Percentiles rank a stretch among this genome's conserved stretches.
phyloP scores from a whole-genome alignment of 2,329 filamentous ascomycete species.

The Dendryphion nanum region DNA sequence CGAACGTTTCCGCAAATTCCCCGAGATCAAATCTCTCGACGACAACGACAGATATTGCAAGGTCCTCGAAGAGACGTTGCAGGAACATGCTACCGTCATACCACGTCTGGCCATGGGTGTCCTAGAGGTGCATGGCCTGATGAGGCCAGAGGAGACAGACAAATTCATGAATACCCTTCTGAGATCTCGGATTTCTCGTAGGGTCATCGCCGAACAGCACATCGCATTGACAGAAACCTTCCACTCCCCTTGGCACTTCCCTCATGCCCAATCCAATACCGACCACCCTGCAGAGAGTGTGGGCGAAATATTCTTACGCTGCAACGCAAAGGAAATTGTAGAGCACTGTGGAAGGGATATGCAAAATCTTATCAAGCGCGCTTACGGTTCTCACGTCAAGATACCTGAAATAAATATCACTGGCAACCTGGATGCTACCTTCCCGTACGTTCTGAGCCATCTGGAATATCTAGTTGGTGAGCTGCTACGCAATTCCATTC shows the following conservation, averaged over 20 bases:
- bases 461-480: conserved; percentile 97
- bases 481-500: conserved; percentile 89
- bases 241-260: conserved; percentile 85
- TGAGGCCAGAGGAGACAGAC: conserved; percentile 79
- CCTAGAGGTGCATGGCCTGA: conserved; percentile 80
- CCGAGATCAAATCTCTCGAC: conserved; percentile 78
- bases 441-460: conserved; percentile 94
- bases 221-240: conserved; percentile 93
- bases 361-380: conserved; percentile 69
- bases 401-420: conserved; percentile 80
- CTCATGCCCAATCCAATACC: conserved; percentile 64
- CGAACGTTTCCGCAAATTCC: conserved; percentile 79
- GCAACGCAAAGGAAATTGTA: conserved; percentile 86
- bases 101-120: conserved; percentile 94
- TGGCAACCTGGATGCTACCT: conserved; percentile 84
- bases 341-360: conserved; percentile 77
- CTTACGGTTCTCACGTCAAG: conserved; percentile 67
- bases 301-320: conserved; percentile 91
- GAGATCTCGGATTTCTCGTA: conserved; percentile 85
- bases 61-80: conserved; percentile 73
- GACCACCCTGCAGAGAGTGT: conserved; percentile 77
- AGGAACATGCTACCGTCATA: conserved; percentile 88
- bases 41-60: conserved; percentile 89
- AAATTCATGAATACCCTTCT: conserved; percentile 94
- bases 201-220: conserved; percentile 97